Evolutionary conservation across 805 yeast genomes (phyloP), one percentile per base, ranked within the genome.

Genomic region (Wickerhamiella alocasiicola): DNA sequence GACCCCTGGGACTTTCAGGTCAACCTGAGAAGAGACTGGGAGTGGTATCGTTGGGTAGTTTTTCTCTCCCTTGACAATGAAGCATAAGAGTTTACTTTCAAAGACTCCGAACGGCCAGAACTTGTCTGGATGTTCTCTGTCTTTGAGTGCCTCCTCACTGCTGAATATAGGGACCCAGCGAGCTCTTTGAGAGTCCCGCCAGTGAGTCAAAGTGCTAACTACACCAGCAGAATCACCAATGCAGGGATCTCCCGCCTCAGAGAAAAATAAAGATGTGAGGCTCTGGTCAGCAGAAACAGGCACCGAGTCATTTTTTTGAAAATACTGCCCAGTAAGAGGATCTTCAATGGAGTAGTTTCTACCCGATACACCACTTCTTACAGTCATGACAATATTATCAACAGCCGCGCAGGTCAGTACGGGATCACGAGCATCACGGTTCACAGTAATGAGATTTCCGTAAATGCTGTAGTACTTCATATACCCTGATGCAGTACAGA

Each of bases 81-180:
- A 68, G 58, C 93, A 82, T 48, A 72, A 74, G 50, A 85, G 70
- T 45, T 75, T 72, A 35, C 42, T 34, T 44, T 81, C 85, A 38
- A 68, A 70, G 44, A 74, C 71, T 27, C 95, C 94, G 39, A 88
- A 64, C 17, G 96, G 96, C 96, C 96, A 85, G 49, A 79, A 77
- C 41, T 69, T 68, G 59, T 83, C 74, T 45, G 72, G 70, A 39
- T 69, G 69, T 59, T 64, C 71, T 59, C 63, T 57, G 59, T 67
- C 45, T 68, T 71, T 53, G 54, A 55, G 28, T 3, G 55, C 55
- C 20, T 65, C 65, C 18, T 59, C 56, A 29, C 78, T 67, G 55
- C 82, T 82, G 42, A 88, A 63, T 9, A 88, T 50, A 1, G 97
- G 97, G 9, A 83, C 66, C 96, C 97, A 88, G 46, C 76, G 68